Evolutionary conservation across 352 stramenopile genomes (phyloP).

Genomic region (Phytopythium vexans): DNA sequence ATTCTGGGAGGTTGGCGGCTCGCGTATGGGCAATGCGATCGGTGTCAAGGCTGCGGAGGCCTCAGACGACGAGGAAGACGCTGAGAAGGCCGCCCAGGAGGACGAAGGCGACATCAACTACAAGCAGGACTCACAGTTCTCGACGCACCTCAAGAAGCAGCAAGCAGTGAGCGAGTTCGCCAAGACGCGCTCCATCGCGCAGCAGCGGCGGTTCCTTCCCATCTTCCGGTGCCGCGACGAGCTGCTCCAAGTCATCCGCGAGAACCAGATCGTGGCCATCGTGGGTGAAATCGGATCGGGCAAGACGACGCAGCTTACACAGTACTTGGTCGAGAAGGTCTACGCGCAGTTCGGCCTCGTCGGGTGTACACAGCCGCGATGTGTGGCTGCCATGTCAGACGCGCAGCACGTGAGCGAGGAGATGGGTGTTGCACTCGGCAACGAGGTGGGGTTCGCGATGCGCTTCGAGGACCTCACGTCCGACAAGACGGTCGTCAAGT

Average conservation of each 20-base stretch:
- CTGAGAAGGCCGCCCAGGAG: conserved; percentile 19
- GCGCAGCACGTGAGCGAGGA: conserved; percentile 98
- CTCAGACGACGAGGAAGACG: conserved; percentile 60
- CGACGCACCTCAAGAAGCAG: conserved; percentile 91
- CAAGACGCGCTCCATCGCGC: conserved; percentile 93
- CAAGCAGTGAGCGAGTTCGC: conserved; percentile 94
- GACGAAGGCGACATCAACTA: conserved; percentile 84
- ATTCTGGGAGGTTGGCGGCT: conserved; percentile 99
- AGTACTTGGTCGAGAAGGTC: conserved; percentile 92
- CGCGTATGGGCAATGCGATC: conserved; percentile 96
- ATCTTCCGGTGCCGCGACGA: conserved; percentile 96
- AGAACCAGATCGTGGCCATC: conserved; percentile 99
- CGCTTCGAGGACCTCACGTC: conserved; percentile 94
- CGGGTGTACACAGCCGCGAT: conserved; percentile 97
- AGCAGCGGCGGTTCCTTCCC: conserved; percentile 96
- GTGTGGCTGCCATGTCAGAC: conserved; percentile 98
- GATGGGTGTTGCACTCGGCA: conserved; percentile 91
- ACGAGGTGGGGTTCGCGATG: conserved; percentile 91
- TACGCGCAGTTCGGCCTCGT: conserved; percentile 90
- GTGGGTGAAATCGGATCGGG: conserved; percentile 97
- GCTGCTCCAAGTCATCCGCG: conserved; percentile 95
- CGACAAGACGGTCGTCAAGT: conserved; percentile 97
- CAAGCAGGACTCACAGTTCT: conserved; percentile 94
- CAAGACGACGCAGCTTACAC: conserved; percentile 98
- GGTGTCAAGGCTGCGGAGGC: conserved; percentile 75